Evolutionary conservation across 1,139 yeast species (phyloP).

Genomic region (Meyerozyma carpophila): DNA sequence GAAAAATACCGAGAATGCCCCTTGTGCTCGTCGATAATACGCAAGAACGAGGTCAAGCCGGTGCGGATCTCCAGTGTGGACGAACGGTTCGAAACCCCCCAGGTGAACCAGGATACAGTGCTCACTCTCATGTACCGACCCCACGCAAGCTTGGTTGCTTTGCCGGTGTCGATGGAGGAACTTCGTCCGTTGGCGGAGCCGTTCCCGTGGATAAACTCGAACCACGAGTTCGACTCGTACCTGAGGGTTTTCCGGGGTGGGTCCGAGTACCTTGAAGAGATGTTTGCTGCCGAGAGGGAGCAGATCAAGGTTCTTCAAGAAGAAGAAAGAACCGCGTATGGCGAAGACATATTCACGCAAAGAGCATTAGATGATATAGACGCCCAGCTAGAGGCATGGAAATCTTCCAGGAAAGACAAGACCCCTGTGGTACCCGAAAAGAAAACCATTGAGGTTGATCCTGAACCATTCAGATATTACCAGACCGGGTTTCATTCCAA

Average conservation of each 20-base stretch:
- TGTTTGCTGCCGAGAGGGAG: conserved; percentile 53
- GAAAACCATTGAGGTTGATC: background rate
- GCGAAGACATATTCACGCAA: conserved; percentile 52
- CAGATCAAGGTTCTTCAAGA: conserved; percentile 43
- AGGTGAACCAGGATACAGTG: conserved; percentile 52
- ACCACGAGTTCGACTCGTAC: conserved; percentile 24
- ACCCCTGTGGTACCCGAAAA: conserved; percentile 2
- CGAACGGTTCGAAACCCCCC: conserved; percentile 57
- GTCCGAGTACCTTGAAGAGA: conserved; percentile 42
- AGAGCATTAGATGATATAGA: conserved; percentile 56
- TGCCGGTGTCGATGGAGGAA: conserved; percentile 1
- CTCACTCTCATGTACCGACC: conserved; percentile 72
- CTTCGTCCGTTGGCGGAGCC: conserved; percentile 12
- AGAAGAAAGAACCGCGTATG: conserved; percentile 53
- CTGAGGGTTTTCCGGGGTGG: conserved; percentile 65
- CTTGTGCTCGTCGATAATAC: conserved; percentile 65
- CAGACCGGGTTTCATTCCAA: conserved; percentile 71
- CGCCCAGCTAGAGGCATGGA: conserved; percentile 35
- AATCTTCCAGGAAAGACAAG: conserved; percentile 11
- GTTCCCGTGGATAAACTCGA: conserved; percentile 26
- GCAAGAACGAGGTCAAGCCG: conserved; percentile 58
- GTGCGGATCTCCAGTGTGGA: conserved; percentile 57
- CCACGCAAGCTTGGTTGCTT: conserved; percentile 21
- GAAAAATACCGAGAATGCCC: conserved; percentile 76
- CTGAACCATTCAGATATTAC: conserved; percentile 36